Base-by-base conservation (phyloP, 1,139 yeast genomes). In the Debaryomyces nepalensis region DNA sequence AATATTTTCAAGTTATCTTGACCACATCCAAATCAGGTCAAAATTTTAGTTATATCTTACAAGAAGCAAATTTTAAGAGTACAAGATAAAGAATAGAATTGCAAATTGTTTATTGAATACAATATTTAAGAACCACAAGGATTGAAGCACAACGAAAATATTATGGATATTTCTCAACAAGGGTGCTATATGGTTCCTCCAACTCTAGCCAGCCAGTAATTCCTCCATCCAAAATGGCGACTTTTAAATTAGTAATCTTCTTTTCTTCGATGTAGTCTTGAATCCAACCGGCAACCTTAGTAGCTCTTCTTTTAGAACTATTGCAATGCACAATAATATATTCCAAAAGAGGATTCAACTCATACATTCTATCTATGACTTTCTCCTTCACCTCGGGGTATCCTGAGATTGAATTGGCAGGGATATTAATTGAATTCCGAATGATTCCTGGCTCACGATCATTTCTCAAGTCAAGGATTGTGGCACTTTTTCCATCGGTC, bases 251-350 rank as follows among this genome's bases (percentile, higher is more conserved):
- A 4, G 36, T 26, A 4, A 29, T 35, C 11, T 41, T 33, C 5
- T 34, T 26, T n/a, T 39, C 44, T 8, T 41, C 35, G 11, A 44
- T 22, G 33, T 43, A 43, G 26, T 45, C 47, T 23, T 45, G 41
- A 20, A 42, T 44, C 48, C 48, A 44, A 2, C 50, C 50, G 1
- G 46, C 48, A 6, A 47, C 48, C 11, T 40, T 40, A 7, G 46
- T 19, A 4, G 51, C 49, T 35, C 51, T 46, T 15, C 34, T 27
- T 27, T 31, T 41, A 4, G 51, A 46, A 30, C 49, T 44, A 30
- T 44, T 44, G 24, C 49, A 47, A 32, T 47, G 49, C 9, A 47
- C 43, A 14, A 44, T 41, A 14, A 47, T 44, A 4, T 24, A 20
- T 14, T 42, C 32, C 10, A 39, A 26, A 21, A 18, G 20, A 4